A percentile compares a stretch with the other conserved stretches of the same genome.
Evolutionary conservation across 2,329 filamentous ascomycete genomes (phyloP).

Genomic region (Helminthosporium solani): DNA sequence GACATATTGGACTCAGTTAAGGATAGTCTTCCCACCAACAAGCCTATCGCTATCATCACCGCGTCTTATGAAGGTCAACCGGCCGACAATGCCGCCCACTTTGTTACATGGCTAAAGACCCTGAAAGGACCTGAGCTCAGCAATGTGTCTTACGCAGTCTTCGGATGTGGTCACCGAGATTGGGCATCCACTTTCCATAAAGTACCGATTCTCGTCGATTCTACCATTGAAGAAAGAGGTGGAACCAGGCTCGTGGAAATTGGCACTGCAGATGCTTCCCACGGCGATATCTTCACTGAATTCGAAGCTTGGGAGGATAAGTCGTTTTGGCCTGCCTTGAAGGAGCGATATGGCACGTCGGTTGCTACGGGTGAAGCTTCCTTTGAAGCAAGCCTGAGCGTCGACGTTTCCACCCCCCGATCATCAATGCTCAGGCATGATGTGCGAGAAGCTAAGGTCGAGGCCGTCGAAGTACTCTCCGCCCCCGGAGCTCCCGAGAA

Average conservation of each 20-base stretch:
- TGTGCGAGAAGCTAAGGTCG: constrained; percentile 38
- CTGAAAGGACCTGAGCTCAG: constrained; percentile 31
- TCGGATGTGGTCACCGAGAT: constrained; percentile 46
- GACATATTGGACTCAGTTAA: constrained; percentile 39
- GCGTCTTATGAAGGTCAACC: constrained; percentile 47
- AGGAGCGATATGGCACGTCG: constrained; percentile 31
- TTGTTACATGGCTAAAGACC: constrained; percentile 42
- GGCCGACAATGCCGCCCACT: constrained; percentile 46
- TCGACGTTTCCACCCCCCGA: constrained; percentile 37
- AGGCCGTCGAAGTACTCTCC: constrained; percentile 34
- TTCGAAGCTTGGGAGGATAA: constrained; percentile 46
- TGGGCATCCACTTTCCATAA: constrained; percentile 46
- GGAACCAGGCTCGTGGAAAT: constrained; percentile 34
- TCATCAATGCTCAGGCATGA: constrained; percentile 41
- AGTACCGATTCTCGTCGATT: constrained; percentile 43
- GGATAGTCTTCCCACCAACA: constrained; percentile 37
- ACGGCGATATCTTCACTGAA: constrained; percentile 44
- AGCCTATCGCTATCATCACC: constrained; percentile 43
- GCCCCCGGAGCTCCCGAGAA: constrained; percentile 30
- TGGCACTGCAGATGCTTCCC: constrained; percentile 40
- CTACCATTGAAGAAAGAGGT: constrained; percentile 30
- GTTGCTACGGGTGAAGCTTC: constrained; percentile 24
- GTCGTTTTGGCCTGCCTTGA: constrained; percentile 39
- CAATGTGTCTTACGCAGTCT: constrained; percentile 43
- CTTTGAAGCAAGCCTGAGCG: constrained; percentile 29